Evolutionary conservation across 1,284 basidiomycete genomes (phyloP).

Genomic region (Ustilago trichophora): DNA sequence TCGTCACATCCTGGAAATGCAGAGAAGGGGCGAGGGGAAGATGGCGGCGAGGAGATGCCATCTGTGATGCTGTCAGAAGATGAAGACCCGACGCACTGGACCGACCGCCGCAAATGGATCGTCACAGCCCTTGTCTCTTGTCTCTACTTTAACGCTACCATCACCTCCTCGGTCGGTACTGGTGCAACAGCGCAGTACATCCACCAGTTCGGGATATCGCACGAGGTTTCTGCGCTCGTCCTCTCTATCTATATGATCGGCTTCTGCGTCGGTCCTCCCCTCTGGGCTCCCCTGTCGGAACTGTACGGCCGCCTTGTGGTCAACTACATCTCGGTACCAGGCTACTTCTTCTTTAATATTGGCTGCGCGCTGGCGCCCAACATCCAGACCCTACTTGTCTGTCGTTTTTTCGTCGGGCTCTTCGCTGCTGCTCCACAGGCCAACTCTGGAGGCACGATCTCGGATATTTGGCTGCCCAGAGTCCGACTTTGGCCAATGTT

Average conservation of each 20-base stretch:
- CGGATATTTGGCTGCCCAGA: constrained; percentile 32
- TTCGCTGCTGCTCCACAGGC: constrained; percentile 44
- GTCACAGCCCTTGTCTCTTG: constrained; percentile 33
- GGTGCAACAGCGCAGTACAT: constrained; percentile 37
- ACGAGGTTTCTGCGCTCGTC: constrained; percentile 27
- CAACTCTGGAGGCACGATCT: constrained; percentile 37
- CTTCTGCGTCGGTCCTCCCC: constrained; percentile 48
- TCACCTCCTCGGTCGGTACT: constrained; percentile 37
- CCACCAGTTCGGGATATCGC: constrained; percentile 25
- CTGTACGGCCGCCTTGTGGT: constrained; percentile 46
- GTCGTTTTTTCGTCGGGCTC: constrained; percentile 46
- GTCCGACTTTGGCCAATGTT: constrained; percentile 47
- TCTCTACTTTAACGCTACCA: constrained; percentile 38
- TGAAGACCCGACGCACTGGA: constrained; percentile 39
- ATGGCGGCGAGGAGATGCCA: constrained; percentile 5
- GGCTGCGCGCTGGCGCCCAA: constrained; percentile 46
- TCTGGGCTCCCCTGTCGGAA: constrained; percentile 53
- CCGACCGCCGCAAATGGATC: constrained; percentile 27
- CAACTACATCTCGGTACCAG: constrained; percentile 39
- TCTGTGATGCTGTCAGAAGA: constrained; percentile 23
- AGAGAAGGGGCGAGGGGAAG: neutral
- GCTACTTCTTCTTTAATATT: constrained; percentile 48
- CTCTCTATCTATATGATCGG: constrained; percentile 49
- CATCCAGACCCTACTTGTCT: constrained; percentile 37
- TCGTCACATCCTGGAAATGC: neutral